A percentile compares a stretch with the other conserved stretches of the same genome.
Conservation (phyloP, 495 filamentous ascomycete genomes). For the Pyronema omphalodes region DNA sequence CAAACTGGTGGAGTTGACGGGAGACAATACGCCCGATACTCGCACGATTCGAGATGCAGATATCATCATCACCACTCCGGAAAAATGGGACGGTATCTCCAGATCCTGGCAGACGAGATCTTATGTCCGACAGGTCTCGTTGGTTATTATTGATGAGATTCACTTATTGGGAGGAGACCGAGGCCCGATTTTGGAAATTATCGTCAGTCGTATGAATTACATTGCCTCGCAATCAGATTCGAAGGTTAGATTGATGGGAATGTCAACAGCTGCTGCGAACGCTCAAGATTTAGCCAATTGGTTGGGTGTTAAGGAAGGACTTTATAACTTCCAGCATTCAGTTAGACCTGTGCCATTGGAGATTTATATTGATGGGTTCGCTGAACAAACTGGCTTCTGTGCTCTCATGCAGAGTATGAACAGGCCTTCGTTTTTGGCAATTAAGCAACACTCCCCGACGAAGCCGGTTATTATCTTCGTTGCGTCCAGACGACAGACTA, state of each 20-base stretch:
- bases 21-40: conserved; percentile 95
- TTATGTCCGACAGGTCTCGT: conserved; percentile 83
- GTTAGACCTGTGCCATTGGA: conserved; percentile 77
- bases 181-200: conserved; percentile 95
- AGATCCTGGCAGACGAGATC: conserved; percentile 94
- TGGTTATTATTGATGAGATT: conserved; percentile 98
- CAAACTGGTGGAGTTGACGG: conserved; percentile 88
- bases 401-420: conserved; percentile 99
- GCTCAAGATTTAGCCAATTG: conserved; percentile 86
- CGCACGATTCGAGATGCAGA: conserved; percentile 85
- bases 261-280: conserved; percentile 97
- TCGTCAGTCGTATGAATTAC: conserved; percentile 98
- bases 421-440: conserved; percentile 84
- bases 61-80: conserved; percentile 94
- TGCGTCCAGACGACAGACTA: conserved; percentile 83
- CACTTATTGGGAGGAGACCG: conserved; percentile 89
- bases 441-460: conserved; percentile 84
- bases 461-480: conserved; percentile 99
- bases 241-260: conserved; percentile 76
- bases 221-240: conserved; percentile 85
- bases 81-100: conserved; percentile 99
- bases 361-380: conserved; percentile 94
- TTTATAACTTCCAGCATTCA: conserved; percentile 98
- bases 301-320: conserved; percentile 89
- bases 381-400: conserved; percentile 86